A percentile compares a stretch with the other conserved stretches of the same genome.
These are phyloP conservation scores for Fraxinus excelsior DNA, from an alignment of 257 asterid species.

Conservation along the genomic window DNA sequence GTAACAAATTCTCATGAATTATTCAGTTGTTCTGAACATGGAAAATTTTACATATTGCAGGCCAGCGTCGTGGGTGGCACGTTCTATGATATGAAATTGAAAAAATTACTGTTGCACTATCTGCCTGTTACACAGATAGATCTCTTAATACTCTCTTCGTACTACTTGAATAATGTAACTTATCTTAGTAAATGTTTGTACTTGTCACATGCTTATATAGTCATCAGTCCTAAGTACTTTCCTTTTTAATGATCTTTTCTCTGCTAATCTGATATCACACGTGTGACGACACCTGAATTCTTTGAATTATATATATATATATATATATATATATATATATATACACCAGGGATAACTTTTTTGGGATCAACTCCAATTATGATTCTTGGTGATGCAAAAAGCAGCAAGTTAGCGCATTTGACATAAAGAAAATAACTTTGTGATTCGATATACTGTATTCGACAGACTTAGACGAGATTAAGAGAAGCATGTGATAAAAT, in stretches of 20 bases:
- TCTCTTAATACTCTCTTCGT: background rate
- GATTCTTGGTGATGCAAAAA: too few species aligned
- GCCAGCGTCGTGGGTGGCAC: slow-evolving; percentile 35
- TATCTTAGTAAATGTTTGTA: background rate
- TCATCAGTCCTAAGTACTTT: background rate
- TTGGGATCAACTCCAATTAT: too few species aligned
- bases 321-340: too few species aligned
- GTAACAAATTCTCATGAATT: background rate
- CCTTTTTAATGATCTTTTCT: background rate
- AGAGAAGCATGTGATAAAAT: too few species aligned
- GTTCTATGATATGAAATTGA: slow-evolving; percentile 45
- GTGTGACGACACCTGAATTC: background rate
- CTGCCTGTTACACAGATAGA: background rate
- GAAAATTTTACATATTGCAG: slow-evolving; percentile 35
- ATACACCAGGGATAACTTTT: too few species aligned
- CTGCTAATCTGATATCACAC: background rate
- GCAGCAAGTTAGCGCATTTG: too few species aligned
- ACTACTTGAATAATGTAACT: background rate
- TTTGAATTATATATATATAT: too few species aligned
- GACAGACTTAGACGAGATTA: too few species aligned
- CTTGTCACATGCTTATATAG: background rate
- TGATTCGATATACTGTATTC: too few species aligned
- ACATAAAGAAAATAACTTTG: too few species aligned
- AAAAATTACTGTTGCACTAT: background rate
- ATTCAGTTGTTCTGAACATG: slow-evolving; percentile 15